These are phyloP conservation scores for Paecilomyces sp. DNA, from an alignment of 2,329 filamentous ascomycete genomes.

Conservation along the genomic window DNA sequence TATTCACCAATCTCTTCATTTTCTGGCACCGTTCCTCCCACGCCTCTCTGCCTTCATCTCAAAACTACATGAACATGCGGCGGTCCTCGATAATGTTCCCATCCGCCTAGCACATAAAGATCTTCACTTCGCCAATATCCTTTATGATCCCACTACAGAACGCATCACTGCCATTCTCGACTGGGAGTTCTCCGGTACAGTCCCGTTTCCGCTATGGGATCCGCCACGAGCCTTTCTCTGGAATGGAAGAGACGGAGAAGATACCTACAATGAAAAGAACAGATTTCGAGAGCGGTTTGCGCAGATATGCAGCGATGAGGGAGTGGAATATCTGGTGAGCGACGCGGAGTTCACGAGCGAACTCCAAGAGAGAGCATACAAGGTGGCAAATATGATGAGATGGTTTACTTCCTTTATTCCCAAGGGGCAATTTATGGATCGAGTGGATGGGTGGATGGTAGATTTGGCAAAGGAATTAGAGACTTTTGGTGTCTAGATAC, in stretches of 20 bases:
- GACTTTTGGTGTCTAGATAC: constrained; percentile 1
- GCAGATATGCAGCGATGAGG: constrained; percentile 11
- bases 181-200: constrained; percentile 33
- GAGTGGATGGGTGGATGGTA: constrained; percentile 12
- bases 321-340: constrained; percentile 7
- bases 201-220: constrained; percentile 30
- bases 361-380: constrained; percentile 20
- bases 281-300: constrained; percentile 18
- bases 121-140: constrained; percentile 32
- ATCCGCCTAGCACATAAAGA: constrained; percentile 31
- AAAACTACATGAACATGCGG: background rate
- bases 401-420: constrained; percentile 24
- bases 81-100: constrained; percentile 12
- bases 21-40: constrained; percentile 19
- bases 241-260: constrained; percentile 17
- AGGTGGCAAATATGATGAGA: constrained; percentile 17
- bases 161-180: constrained; percentile 27
- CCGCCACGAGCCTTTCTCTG: constrained; percentile 29
- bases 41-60: constrained; percentile 18
- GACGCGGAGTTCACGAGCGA: constrained; percentile 5
- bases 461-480: constrained; percentile 11
- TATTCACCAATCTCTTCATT: constrained; percentile 17
- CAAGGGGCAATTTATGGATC: constrained; percentile 13
- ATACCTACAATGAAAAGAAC: constrained; percentile 15
- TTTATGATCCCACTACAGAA: constrained; percentile 17